Evolutionary conservation across 441 rosid species (phyloP).

Genomic region (Flueggea neowawraea): DNA sequence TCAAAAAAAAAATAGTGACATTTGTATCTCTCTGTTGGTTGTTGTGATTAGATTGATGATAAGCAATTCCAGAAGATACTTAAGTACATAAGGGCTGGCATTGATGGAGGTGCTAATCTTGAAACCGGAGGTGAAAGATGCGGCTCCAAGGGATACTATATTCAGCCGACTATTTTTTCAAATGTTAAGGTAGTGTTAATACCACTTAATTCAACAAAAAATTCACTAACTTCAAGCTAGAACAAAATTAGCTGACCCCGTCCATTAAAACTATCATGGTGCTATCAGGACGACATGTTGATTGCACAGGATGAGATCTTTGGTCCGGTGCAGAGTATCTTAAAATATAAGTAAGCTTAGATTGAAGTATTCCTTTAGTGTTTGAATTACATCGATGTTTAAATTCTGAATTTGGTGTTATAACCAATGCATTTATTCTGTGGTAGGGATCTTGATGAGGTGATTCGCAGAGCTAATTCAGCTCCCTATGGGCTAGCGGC

Average conservation of each 20-base stretch:
- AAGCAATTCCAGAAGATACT: conserved; percentile 76
- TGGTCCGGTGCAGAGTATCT: conserved; percentile 89
- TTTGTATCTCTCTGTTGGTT: no score
- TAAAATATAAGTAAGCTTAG: conserved; percentile 27
- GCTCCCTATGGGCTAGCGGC: background rate
- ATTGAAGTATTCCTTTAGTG: no score
- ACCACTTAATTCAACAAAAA: no score
- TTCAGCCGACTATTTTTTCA: conserved; percentile 90
- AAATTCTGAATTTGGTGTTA: no score
- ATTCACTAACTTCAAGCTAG: no score
- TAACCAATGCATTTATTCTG: no score
- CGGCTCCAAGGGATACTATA: conserved; percentile 69
- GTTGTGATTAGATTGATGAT: conserved; percentile 45
- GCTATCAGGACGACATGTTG: conserved; percentile 44
- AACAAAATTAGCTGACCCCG: no score
- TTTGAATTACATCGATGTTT: no score
- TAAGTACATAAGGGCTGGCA: conserved; percentile 58
- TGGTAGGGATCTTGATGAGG: no score
- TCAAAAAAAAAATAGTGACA: no score
- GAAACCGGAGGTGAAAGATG: conserved; percentile 77
- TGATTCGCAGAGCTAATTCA: no score
- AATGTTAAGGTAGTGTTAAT: conserved; percentile 46
- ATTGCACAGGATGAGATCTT: conserved; percentile 92
- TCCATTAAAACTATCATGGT: no score
- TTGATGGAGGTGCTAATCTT: conserved; percentile 73